Conservation (phyloP, 2,329 filamentous ascomycete genomes). For the Alternaria sp. region DNA sequence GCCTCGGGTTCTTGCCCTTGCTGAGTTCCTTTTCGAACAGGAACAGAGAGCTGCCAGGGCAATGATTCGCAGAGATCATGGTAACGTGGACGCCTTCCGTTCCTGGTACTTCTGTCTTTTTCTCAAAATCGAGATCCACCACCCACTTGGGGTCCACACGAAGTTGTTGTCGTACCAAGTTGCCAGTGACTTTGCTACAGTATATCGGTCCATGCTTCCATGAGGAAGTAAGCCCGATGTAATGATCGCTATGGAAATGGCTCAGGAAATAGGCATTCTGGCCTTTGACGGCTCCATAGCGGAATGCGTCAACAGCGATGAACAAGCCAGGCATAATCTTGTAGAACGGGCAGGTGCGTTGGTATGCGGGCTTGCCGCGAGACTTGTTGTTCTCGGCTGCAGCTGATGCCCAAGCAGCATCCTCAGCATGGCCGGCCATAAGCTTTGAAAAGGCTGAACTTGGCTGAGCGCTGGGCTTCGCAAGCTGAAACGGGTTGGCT, state of each 20-base stretch:
- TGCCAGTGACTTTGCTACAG: conserved; percentile 90
- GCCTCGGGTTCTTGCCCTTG: conserved; percentile 63
- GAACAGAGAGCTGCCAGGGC: conserved; percentile 91
- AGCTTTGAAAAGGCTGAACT: conserved; percentile 86
- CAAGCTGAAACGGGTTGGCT: conserved; percentile 73
- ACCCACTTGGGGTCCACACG: conserved; percentile 86
- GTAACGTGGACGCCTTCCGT: conserved; percentile 86
- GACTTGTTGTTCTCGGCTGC: conserved; percentile 79
- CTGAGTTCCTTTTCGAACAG: conserved; percentile 82
- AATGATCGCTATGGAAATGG: conserved; percentile 98
- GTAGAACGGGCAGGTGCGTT: conserved; percentile 95
- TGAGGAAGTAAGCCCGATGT: conserved; percentile 83
- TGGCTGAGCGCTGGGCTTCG: conserved; percentile 41
- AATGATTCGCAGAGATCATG: conserved; percentile 97
- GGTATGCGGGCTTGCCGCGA: conserved; percentile 82
- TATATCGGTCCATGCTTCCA: conserved; percentile 97
- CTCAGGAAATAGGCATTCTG: conserved; percentile 96
- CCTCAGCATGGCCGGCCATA: conserved; percentile 91
- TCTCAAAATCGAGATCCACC: conserved; percentile 83
- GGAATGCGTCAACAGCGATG: conserved; percentile 94
- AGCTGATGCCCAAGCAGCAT: conserved; percentile 86
- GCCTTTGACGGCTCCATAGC: conserved; percentile 90
- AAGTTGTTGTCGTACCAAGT: conserved; percentile 85
- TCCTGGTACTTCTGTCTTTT: conserved; percentile 76
- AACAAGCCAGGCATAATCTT: conserved; percentile 94